Evolutionary conservation across 768 basidiomycete species (phyloP), one percentile per base, ranked within the genome.

Genomic region (Porpolomopsis calyptriformis): DNA sequence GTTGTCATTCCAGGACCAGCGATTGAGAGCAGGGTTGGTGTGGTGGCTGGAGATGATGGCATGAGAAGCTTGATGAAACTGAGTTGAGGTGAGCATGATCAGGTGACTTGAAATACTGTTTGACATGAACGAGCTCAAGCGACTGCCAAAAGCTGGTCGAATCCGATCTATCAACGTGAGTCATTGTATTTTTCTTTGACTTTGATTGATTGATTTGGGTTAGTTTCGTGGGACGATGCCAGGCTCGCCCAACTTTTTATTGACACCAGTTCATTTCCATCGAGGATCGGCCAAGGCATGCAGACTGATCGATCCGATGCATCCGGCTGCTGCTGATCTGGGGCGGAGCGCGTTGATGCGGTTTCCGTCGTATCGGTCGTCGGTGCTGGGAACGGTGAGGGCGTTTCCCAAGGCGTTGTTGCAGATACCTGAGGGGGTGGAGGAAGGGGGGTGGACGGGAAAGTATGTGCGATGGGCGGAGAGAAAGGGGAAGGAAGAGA

Each of bases 1-100:
- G 55, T 77, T 76, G 49, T 83, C 80, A 56, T 63, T 68, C 82
- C 79, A 85, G 14, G 56, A 53, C 82, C 82, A 85, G 24, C 67
- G 71, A 31, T 56, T 51, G 40, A 54, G 47, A 9, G 48, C 45
- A 29, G 43, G 38, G 20, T 50, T 42, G 2, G 43, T 46, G 47
- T 39, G 22, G 45, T 55, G 60, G 49, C 60, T 63, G 16, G 55
- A 58, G 44, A 76, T 63, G 51, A 80, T 70, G 5, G 64, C 65
- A 52, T 72, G 72, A 64, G 76, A 82, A 23, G 77, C 77, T 7
- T 59, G 47, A 43, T 81, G 76, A 57, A 87, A 87, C 50, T 78
- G 64, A 9, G 61, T 31, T 51, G 81, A 79, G 50, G 80, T 74
- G 48, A 80, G 64, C 62, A 74, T 71, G 51, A 63, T 51, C 61